These are phyloP conservation scores for Macadamia integrifolia DNA, from an alignment of 164 flowering plant species.

Conservation along the genomic window DNA sequence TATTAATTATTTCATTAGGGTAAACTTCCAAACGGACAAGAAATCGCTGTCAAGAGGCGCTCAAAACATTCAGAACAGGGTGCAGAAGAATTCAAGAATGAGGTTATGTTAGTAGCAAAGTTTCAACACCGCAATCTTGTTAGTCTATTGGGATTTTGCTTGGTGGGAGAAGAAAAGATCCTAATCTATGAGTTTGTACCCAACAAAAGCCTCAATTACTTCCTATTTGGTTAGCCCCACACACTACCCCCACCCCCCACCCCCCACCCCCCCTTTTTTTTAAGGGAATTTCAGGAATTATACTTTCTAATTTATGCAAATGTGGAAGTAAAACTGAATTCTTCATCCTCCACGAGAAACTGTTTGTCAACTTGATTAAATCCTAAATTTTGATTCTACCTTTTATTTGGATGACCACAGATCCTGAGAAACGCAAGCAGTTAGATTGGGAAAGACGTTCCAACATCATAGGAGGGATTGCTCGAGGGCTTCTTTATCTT, in stretches of 20 bases:
- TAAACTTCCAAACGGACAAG: conserved; percentile 7
- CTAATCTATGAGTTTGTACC: too few species aligned
- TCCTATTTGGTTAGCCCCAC: too few species aligned
- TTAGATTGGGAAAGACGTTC: conserved; percentile 23
- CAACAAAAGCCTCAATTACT: too few species aligned
- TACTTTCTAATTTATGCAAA: too few species aligned
- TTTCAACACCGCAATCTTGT: conserved; percentile 12
- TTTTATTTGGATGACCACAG: neutral
- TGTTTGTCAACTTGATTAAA: too few species aligned
- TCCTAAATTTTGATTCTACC: neutral
- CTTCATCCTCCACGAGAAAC: too few species aligned
- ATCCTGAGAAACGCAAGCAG: neutral
- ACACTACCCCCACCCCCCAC: too few species aligned
- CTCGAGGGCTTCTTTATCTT: conserved; percentile 26
- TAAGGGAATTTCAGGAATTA: too few species aligned
- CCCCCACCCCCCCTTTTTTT: too few species aligned
- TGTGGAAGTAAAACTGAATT: too few species aligned
- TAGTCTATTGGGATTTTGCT: neutral
- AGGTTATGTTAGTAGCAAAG: conserved; percentile 17
- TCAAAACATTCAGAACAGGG: conserved; percentile 17
- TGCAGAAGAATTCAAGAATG: conserved; percentile 19
- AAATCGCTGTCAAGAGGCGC: conserved; percentile 19
- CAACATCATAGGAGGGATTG: conserved; percentile 20
- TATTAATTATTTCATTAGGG: conserved; percentile 5
- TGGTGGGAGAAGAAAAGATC: too few species aligned